These are phyloP conservation scores for Saccharomycopsis sp. DNA, from an alignment of 805 yeast genomes.

Conservation along the genomic window DNA sequence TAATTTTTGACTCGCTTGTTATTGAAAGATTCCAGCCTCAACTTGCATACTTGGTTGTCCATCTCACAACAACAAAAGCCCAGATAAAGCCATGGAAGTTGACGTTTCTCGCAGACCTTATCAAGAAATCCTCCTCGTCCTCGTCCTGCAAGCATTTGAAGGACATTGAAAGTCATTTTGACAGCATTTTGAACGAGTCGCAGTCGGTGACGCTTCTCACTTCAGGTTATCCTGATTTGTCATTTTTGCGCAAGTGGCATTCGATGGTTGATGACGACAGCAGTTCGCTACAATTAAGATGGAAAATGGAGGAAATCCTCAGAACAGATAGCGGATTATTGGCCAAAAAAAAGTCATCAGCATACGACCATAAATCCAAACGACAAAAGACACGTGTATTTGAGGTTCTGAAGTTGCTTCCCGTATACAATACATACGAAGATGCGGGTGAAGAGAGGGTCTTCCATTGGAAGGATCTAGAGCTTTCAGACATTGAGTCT, in stretches of 20 bases:
- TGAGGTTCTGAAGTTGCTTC: neutral
- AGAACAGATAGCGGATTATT: neutral
- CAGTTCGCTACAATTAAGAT: neutral
- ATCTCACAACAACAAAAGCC: neutral
- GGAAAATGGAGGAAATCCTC: neutral
- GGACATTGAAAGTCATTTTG: neutral
- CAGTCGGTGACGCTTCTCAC: neutral
- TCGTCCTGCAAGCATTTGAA: neutral
- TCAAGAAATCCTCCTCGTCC: neutral
- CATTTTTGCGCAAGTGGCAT: neutral
- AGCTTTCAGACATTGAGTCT: neutral
- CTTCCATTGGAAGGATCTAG: neutral
- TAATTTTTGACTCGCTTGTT: neutral
- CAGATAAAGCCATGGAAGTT: neutral
- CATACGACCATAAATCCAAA: too few relatives aligned
- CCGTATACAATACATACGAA: neutral
- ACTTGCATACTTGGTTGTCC: neutral
- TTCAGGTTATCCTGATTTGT: neutral
- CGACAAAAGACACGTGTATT: neutral
- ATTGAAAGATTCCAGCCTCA: neutral
- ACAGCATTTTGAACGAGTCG: neutral
- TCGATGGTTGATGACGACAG: neutral
- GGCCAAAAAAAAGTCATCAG: neutral
- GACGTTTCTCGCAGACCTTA: neutral
- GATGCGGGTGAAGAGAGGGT: neutral